Conservation (phyloP, 2,329 filamentous ascomycete genomes). For the Stylonectria norvegica region DNA sequence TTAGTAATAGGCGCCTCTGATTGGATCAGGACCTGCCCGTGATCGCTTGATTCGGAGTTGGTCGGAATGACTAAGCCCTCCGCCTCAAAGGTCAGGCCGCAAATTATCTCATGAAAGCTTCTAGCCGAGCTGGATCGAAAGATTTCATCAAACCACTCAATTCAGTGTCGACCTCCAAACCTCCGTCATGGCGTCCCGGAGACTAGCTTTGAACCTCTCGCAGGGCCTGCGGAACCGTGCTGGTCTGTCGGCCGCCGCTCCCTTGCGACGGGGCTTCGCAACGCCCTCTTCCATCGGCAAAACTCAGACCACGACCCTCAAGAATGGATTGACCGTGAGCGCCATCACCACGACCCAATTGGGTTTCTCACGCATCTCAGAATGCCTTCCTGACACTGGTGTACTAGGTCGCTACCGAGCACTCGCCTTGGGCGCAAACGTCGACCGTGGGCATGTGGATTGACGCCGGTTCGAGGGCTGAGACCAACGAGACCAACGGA, state of each 20-base stretch:
- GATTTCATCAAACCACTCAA: slow-evolving; percentile 57
- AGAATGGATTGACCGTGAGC: slow-evolving; percentile 92
- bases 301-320: slow-evolving; percentile 93
- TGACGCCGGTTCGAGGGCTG: slow-evolving; percentile 94
- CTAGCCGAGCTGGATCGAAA: slow-evolving; percentile 43
- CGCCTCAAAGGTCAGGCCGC: slow-evolving; percentile 42
- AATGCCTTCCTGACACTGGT: slow-evolving; percentile 24
- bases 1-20: slow-evolving; percentile 34
- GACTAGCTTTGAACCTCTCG: slow-evolving; percentile 92
- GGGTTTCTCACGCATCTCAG: slow-evolving; percentile 23
- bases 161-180: slow-evolving; percentile 47
- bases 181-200: slow-evolving; percentile 85
- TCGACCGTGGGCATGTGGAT: slow-evolving; percentile 99
- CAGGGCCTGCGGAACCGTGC: slow-evolving; percentile 84
- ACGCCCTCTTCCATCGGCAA: slow-evolving; percentile 77
- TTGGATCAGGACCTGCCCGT: slow-evolving; percentile 28
- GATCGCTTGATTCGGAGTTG: slow-evolving; percentile 37
- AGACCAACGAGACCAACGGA: slow-evolving; percentile 98
- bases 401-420: slow-evolving; percentile 86
- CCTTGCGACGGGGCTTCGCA: slow-evolving; percentile 82
- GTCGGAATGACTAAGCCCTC: slow-evolving; percentile 39
- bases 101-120: slow-evolving; percentile 45
- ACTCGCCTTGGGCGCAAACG: slow-evolving; percentile 97
- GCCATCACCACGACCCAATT: slow-evolving; percentile 37
- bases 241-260: slow-evolving; percentile 73